Base-by-base conservation (phyloP, 495 filamentous ascomycete genomes). In the Sabuloglossum arenarium region DNA sequence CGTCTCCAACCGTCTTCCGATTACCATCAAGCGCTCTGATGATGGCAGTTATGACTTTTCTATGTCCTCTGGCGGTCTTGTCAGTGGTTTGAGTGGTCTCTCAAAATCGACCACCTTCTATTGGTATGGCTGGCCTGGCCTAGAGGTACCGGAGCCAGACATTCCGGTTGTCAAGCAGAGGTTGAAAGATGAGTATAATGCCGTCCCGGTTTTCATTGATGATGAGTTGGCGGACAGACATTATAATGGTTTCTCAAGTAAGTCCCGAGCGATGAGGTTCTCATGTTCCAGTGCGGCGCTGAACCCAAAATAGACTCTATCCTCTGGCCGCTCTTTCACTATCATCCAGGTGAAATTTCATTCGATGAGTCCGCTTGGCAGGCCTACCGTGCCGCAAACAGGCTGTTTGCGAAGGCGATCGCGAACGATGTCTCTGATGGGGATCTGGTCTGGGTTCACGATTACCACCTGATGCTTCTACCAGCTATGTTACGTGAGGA, bases 101-200 rank as follows among this genome's bases (percentile, higher is more conserved):
- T 84, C 85, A 60, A 95, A 94, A 67, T 79, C 84, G 8, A 94
- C 87, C 11, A 90, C 80, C 45, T 96, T 95, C 70, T 82, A 87
- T 66, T 98, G 91, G 90, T 96, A 95, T 67, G 90, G 90, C 58
- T 98, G 91, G 91, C 88, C 90, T 8, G 90, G 90, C 29, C 65
- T 95, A 56, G 85, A 95, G 28, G 70, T 79, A 3, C 70, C 71
- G 27, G 69, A 73, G 31, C 59, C 73, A 27, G 74, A 71, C 32
- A 62, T 69, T 45, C 29, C 51, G 9, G 55, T 45, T 4, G 62
- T 79, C 16, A 63, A 62, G 16, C 57, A 67, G 21, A 66, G 67
- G 16, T 59, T 79, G 58, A 64, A 66, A 42, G 65, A 65, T 5
- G 69, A 75, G 30, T 73, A 79, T 54, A 66, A 73, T 59, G 76